Evolutionary conservation across 2,329 filamentous ascomycete genomes (phyloP).

Genomic region (Nemania serpens): DNA sequence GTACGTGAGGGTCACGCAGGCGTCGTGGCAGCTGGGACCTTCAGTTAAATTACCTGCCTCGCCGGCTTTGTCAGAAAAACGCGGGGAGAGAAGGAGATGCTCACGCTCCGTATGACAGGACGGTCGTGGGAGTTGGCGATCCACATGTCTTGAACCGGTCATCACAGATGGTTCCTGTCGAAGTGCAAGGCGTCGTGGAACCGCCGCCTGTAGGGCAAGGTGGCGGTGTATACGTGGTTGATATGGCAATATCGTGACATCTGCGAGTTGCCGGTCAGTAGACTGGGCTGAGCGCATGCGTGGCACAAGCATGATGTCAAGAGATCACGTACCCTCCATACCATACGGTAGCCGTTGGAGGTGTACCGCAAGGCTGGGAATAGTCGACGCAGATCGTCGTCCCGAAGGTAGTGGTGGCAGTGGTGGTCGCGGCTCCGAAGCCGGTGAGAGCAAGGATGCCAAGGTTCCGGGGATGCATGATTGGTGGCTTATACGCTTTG

Average conservation of each 20-base stretch:
- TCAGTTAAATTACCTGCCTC: neutral
- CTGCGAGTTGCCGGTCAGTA: constrained; percentile 8
- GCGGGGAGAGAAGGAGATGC: neutral
- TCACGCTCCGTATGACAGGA: constrained; percentile 26
- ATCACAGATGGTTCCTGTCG: constrained; percentile 33
- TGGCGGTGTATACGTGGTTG: constrained; percentile 19
- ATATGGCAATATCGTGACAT: constrained; percentile 23
- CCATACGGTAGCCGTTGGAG: constrained; percentile 29
- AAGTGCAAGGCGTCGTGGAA: constrained; percentile 25
- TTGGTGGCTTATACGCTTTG: constrained; percentile 2
- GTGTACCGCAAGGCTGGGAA: constrained; percentile 32
- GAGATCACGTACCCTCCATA: constrained; percentile 26
- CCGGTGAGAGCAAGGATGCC: constrained; percentile 16
- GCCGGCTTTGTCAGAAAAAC: too few relatives aligned
- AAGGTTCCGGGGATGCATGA: constrained; percentile 19
- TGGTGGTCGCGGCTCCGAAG: constrained; percentile 17
- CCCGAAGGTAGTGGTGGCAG: neutral
- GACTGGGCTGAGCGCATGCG: neutral
- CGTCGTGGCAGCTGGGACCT: constrained; percentile 23
- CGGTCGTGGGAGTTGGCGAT: constrained; percentile 31
- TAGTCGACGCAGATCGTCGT: constrained; percentile 34
- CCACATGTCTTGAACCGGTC: constrained; percentile 35
- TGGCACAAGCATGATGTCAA: neutral
- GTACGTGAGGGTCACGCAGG: constrained; percentile 20
- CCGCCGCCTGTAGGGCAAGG: constrained; percentile 20